Percentiles rank a stretch among this genome's conserved stretches.
These are phyloP conservation scores for Apophysomyces elegans DNA, from an alignment of 371 early-diverging fungal species.

Conservation along the genomic window DNA sequence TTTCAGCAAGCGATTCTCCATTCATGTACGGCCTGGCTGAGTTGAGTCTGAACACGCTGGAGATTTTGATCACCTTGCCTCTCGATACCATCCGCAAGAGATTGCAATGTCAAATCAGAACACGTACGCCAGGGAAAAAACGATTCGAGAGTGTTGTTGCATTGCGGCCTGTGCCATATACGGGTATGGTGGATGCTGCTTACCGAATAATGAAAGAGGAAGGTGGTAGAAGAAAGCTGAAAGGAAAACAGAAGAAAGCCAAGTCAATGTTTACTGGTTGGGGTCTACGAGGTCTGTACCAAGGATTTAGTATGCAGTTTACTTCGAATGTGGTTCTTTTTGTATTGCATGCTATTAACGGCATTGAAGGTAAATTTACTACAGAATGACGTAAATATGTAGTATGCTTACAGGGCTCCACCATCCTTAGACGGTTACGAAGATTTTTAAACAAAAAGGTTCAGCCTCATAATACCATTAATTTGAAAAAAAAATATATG, in stretches of 20 bases:
- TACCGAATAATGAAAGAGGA: constrained; percentile 87
- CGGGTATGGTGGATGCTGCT: constrained; percentile 80
- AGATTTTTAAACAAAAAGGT: constrained; percentile 21
- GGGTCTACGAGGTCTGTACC: constrained; percentile 78
- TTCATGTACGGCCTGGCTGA: constrained; percentile 70
- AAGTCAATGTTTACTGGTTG: constrained; percentile 42
- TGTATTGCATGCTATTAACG: constrained; percentile 59
- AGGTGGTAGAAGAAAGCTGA: constrained; percentile 49
- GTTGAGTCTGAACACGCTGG: constrained; percentile 68
- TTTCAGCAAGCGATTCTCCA: constrained; percentile 71
- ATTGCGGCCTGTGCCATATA: constrained; percentile 81
- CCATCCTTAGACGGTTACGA: constrained; percentile 25
- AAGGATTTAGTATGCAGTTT: constrained; percentile 76
- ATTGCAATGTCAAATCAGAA: constrained; percentile 79
- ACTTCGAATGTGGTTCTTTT: constrained; percentile 69
- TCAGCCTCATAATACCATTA: not conserved
- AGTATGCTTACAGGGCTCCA: not conserved
- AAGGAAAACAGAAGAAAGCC: constrained; percentile 25
- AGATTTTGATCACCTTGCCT: constrained; percentile 81
- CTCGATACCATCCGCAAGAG: constrained; percentile 89
- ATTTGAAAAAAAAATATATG: not conserved
- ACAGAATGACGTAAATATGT: no score
- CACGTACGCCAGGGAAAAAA: constrained; percentile 55
- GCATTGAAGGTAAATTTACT: constrained; percentile 51
- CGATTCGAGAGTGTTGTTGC: constrained; percentile 79